Evolutionary conservation across 371 early-diverging fungal genomes (phyloP).

Genomic region (Apophysomyces variabilis): DNA sequence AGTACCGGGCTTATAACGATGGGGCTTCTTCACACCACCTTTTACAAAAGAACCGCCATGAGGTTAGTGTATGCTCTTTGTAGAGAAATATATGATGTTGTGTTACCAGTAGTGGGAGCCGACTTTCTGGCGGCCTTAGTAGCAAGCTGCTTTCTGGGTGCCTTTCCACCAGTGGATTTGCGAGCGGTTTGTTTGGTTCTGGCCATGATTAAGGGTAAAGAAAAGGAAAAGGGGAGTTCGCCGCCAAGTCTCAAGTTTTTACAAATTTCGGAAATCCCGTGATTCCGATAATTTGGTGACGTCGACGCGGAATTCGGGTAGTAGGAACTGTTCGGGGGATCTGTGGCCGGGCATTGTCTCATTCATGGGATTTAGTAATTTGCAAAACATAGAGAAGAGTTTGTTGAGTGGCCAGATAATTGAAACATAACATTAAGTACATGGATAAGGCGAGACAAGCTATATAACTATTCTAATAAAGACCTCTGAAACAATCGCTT

Average conservation of each 20-base stretch:
- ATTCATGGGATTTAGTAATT: no score
- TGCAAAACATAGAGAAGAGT: no score
- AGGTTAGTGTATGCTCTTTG: background rate
- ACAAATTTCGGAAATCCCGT: background rate
- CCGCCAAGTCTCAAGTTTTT: background rate
- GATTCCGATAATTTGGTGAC: background rate
- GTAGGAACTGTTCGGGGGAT: no score
- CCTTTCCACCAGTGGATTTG: slow-evolving; percentile 98
- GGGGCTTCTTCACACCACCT: slow-evolving; percentile 73
- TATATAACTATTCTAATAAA: no score
- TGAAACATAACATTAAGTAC: no score
- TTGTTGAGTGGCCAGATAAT: no score
- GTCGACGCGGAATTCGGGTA: no score
- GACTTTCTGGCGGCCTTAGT: slow-evolving; percentile 81
- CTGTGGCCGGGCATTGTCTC: no score
- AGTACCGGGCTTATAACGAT: slow-evolving; percentile 84
- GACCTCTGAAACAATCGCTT: no score
- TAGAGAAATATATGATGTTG: background rate
- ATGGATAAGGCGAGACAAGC: no score
- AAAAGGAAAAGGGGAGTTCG: slow-evolving; percentile 1
- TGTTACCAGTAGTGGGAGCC: slow-evolving; percentile 41
- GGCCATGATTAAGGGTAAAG: slow-evolving; percentile 68
- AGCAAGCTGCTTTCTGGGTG: slow-evolving; percentile 95
- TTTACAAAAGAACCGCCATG: background rate
- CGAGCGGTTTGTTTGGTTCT: slow-evolving; percentile 98